Percentiles rank a stretch among this genome's conserved stretches.
phyloP scores from a whole-genome alignment of 2,329 filamentous ascomycete genomes.

The Ceratocystis lukuohia region DNA sequence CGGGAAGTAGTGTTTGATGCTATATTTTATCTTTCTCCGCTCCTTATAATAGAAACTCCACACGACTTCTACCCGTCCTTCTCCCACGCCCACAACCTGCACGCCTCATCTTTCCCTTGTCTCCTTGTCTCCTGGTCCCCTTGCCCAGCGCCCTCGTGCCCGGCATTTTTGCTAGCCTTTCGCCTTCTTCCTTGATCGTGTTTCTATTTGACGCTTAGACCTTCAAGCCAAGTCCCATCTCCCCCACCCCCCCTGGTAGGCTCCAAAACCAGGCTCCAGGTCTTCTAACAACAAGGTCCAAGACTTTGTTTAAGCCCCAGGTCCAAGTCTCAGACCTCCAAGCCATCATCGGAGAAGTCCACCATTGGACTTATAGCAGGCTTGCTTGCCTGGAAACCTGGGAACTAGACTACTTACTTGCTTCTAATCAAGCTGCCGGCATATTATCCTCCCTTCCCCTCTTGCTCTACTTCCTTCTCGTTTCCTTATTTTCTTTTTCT shows the following conservation, averaged over 20 bases:
- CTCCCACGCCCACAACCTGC: not conserved
- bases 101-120: not conserved
- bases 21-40: not conserved
- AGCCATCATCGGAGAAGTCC: not conserved
- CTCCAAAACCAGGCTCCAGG: not conserved
- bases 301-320: slow-evolving; percentile 1
- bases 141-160: not conserved
- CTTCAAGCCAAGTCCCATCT: too few relatives aligned
- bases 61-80: not conserved
- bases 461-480: not conserved
- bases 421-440: not conserved
- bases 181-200: not conserved
- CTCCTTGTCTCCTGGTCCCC: not conserved
- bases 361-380: not conserved
- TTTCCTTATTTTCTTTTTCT: not conserved
- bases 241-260: not conserved
- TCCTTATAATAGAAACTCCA: not conserved
- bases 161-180: not conserved
- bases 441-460: not conserved
- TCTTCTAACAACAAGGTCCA: not conserved
- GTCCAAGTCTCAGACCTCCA: not conserved
- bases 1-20: not conserved
- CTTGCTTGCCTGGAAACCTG: not conserved
- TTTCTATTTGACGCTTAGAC: too few relatives aligned
- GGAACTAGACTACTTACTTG: not conserved